These are phyloP conservation scores for Ophiocordyceps camponoti-leonardi DNA, from an alignment of 2,329 filamentous ascomycete species.

Conservation along the genomic window DNA sequence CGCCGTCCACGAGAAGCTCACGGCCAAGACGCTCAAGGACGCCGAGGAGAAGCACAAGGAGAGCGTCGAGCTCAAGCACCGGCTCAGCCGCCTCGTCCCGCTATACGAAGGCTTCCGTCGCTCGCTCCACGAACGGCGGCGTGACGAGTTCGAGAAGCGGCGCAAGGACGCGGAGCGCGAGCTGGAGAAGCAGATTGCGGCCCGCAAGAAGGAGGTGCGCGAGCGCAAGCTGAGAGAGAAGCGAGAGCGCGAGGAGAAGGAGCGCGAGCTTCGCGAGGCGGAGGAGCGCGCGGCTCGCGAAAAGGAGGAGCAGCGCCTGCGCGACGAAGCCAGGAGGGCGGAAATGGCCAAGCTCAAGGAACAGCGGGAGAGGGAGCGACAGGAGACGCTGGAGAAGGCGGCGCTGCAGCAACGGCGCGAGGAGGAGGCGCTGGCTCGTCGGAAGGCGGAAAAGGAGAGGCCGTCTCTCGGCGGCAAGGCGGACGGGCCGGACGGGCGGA, in stretches of 20 bases:
- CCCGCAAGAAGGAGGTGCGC: conserved; percentile 73
- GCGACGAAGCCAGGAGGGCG: conserved; percentile 64
- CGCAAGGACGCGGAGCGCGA: conserved; percentile 84
- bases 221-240: conserved; percentile 72
- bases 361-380: conserved; percentile 45
- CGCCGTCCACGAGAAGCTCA: conserved; percentile 64
- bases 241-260: conserved; percentile 68
- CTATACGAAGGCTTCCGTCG: conserved; percentile 70
- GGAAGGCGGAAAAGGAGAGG: conserved; percentile 46
- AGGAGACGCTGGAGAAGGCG: conserved; percentile 49
- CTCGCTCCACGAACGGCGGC: conserved; percentile 69
- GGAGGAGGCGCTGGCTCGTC: conserved; percentile 70
- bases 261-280: conserved; percentile 62
- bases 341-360: conserved; percentile 51
- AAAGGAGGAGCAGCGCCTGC: conserved; percentile 67
- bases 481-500: conserved; percentile 13
- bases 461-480: conserved; percentile 6
- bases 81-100: conserved; percentile 70
- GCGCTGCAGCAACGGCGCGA: conserved; percentile 65
- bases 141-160: conserved; percentile 90
- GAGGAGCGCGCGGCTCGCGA: conserved; percentile 68
- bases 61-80: conserved; percentile 84
- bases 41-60: conserved; percentile 80
- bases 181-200: conserved; percentile 77
- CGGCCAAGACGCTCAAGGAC: conserved; percentile 61